Base-by-base conservation (phyloP, 768 basidiomycete species). In the Cubamyces sp. region DNA sequence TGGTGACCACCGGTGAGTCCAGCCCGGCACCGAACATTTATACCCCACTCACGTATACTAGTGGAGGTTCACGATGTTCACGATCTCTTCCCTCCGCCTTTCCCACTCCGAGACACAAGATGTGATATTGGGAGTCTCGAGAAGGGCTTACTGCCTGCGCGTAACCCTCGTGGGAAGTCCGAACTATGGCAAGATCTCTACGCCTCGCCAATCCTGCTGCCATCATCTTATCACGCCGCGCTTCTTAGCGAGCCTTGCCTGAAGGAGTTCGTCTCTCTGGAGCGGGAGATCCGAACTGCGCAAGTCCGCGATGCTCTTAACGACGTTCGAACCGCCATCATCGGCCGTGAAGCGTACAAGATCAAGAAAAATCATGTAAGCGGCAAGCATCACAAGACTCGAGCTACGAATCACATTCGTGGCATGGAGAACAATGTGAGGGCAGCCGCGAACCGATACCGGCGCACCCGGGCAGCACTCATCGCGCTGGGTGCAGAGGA, bases 221-320 rank as follows among this genome's bases (percentile, higher is more conserved):
- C 48, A 1, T 49, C 48, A 1, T 49, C 48, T 19, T 49, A 49
- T 26, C 25, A 25, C 15, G 1, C 25, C 7, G 15, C 26, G 5
- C 11, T 49, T 6, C 48, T 49, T 5, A 23, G 4, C 12, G 25
- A 49, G 16, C n/a, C 23, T 5, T 49, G 48, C 12, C 15, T 49
- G 25, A 3, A 16, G 3, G 48, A 49, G 26, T 23, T 49, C 5
- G 48, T 49, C 16, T 5, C 15, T 2, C 14, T 28, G 3, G 48
- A 49, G 60, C 72, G 65, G 57, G 19, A 69, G 0, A 62, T 75
- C 4, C 70, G 74, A 0, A 60, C 54, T 18, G 75, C 72, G 0
- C 75, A 77, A 55, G 75, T 69, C 2, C 55, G 69, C 21, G 73
- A 71, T 11, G 39, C 61, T 0, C 66, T 79, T 1, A 55, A 74